phyloP scores from a whole-genome alignment of 108 stramenopile genomes.

The Seminavis robusta region DNA sequence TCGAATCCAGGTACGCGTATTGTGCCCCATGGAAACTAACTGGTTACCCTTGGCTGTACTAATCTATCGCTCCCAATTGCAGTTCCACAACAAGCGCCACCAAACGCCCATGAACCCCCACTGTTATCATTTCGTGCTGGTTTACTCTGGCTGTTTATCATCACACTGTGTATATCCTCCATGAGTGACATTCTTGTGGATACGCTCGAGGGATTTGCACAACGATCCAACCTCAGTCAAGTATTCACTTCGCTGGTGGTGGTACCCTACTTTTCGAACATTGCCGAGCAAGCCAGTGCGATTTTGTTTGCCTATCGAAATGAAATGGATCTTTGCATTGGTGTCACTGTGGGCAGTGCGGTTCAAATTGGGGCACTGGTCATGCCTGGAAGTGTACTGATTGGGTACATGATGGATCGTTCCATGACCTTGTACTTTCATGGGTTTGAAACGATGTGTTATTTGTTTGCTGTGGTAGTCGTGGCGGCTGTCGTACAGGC shows the following conservation, averaged over 20 bases:
- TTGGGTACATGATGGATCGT: constrained; percentile 87
- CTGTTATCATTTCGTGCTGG: constrained; percentile 79
- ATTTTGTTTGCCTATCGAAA: constrained; percentile 91
- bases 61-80: background rate
- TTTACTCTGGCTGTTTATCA: constrained; percentile 84
- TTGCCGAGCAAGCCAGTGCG: constrained; percentile 95
- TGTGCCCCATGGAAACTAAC: too few relatives aligned
- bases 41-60: too few relatives aligned
- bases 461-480: constrained; percentile 69
- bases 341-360: constrained; percentile 93
- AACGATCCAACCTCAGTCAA: constrained; percentile 64
- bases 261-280: constrained; percentile 96
- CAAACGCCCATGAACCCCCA: background rate
- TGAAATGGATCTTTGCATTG: constrained; percentile 97
- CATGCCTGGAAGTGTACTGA: constrained; percentile 88
- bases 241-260: constrained; percentile 95
- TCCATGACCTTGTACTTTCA: constrained; percentile 85
- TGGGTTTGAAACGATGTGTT: constrained; percentile 83
- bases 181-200: constrained; percentile 93
- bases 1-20: too few relatives aligned
- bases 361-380: constrained; percentile 96
- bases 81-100: constrained; percentile 4
- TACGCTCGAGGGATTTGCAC: constrained; percentile 93
- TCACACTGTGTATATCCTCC: constrained; percentile 84
- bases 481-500: constrained; percentile 76